These are phyloP conservation scores for Lentinula raphanica DNA, from an alignment of 768 basidiomycete species.

Conservation along the genomic window DNA sequence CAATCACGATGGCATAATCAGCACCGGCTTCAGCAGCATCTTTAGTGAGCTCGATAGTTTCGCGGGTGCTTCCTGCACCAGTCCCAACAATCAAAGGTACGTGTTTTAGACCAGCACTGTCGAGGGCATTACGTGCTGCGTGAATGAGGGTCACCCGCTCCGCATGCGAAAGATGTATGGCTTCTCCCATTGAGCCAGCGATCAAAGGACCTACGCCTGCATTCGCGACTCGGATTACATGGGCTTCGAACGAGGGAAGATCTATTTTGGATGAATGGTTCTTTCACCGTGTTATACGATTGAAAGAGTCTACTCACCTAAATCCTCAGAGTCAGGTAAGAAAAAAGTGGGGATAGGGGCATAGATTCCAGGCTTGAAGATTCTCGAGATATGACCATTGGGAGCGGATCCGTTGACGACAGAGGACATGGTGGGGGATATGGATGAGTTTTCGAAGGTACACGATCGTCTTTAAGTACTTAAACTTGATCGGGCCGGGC, in stretches of 20 bases:
- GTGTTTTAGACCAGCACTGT: conserved; percentile 50
- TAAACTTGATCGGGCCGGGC: background rate
- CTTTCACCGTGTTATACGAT: conserved; percentile 2
- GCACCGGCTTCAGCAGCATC: conserved; percentile 84
- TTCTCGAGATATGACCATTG: conserved; percentile 32
- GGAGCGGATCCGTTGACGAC: conserved; percentile 22
- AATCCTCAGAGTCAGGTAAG: conserved; percentile 66
- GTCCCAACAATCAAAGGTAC: conserved; percentile 80
- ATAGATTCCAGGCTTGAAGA: conserved; percentile 71
- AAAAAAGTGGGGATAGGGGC: conserved; percentile 89
- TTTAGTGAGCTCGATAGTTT: conserved; percentile 68
- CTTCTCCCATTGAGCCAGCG: conserved; percentile 84
- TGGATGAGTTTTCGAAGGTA: background rate
- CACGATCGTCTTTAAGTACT: background rate
- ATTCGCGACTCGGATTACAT: conserved; percentile 57
- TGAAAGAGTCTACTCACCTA: conserved; percentile 48
- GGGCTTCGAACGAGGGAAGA: conserved; percentile 59
- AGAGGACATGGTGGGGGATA: conserved; percentile 32
- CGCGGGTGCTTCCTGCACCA: conserved; percentile 77
- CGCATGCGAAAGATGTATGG: conserved; percentile 60
- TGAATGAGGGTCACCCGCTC: conserved; percentile 66
- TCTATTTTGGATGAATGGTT: conserved; percentile 34
- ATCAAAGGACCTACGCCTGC: conserved; percentile 71
- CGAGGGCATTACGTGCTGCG: conserved; percentile 65
- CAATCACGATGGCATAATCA: conserved; percentile 81